Evolutionary conservation across 345 rosid genomes (phyloP).

Genomic region (Murraya koenigii): DNA sequence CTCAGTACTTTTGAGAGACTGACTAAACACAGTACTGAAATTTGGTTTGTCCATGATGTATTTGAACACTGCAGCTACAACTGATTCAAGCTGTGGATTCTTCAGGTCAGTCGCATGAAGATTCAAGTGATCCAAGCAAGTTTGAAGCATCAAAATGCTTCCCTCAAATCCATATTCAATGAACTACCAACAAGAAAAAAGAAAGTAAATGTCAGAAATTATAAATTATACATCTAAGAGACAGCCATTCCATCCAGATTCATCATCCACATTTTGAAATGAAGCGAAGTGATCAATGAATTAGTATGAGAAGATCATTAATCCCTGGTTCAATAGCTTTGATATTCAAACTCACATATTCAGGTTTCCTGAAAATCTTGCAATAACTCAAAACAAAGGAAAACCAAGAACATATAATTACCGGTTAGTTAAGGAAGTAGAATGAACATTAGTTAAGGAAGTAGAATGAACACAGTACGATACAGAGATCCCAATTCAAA

Average conservation of each 20-base stretch:
- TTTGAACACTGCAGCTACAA: slow-evolving; percentile 51
- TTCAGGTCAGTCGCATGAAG: slow-evolving; percentile 35
- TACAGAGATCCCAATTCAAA: neutral
- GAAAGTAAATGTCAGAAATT: neutral
- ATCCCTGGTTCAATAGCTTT: neutral
- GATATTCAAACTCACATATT: neutral
- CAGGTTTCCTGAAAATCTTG: neutral
- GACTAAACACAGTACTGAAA: slow-evolving; percentile 59
- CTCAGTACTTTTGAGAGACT: slow-evolving; percentile 45
- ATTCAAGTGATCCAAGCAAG: slow-evolving; percentile 58
- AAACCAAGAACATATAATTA: neutral
- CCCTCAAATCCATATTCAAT: slow-evolving; percentile 61
- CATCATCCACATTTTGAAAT: neutral
- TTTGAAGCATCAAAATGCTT: slow-evolving; percentile 53
- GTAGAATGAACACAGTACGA: neutral
- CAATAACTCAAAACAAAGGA: neutral
- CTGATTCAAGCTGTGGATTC: slow-evolving; percentile 44
- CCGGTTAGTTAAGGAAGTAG: neutral
- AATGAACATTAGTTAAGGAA: neutral
- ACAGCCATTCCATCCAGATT: neutral
- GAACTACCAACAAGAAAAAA: slow-evolving; percentile 37
- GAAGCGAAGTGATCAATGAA: neutral
- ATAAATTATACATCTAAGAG: neutral
- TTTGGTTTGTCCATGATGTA: slow-evolving; percentile 51
- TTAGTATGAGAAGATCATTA: neutral